Evolutionary conservation across 805 yeast species (phyloP).

Genomic region (Limtongia smithiae): DNA sequence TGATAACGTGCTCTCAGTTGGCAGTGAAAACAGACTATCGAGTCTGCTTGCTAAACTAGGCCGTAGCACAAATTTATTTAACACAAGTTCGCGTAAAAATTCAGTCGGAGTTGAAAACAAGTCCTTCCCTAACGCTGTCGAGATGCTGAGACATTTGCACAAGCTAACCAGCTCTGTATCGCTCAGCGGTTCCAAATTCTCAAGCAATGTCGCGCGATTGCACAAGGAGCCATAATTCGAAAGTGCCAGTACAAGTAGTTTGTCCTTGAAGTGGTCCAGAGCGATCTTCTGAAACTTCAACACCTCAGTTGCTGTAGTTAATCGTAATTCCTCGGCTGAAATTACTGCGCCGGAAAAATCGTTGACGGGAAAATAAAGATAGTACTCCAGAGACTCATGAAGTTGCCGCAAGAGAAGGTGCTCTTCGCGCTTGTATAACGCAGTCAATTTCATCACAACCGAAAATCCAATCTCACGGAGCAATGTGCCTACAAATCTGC

Average conservation of each 20-base stretch:
- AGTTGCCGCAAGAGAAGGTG: slow-evolving; percentile 6
- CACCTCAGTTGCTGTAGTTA: slow-evolving; percentile 15
- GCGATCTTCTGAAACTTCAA: slow-evolving; percentile 33
- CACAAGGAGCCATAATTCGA: slow-evolving; percentile 32
- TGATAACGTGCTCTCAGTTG: slow-evolving; percentile 19
- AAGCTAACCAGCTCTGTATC: slow-evolving; percentile 27
- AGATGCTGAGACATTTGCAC: slow-evolving; percentile 14
- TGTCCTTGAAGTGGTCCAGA: slow-evolving; percentile 26
- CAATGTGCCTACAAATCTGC: slow-evolving; percentile 39
- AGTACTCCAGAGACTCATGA: slow-evolving; percentile 30
- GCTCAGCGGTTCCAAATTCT: slow-evolving; percentile 28
- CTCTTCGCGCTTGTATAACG: slow-evolving; percentile 9
- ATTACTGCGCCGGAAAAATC: slow-evolving; percentile 41
- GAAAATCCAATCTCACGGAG: slow-evolving; percentile 32
- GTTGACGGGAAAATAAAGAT: slow-evolving; percentile 42
- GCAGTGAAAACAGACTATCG: slow-evolving; percentile 3
- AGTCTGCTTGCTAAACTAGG: neutral
- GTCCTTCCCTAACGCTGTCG: neutral
- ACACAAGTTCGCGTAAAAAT: slow-evolving; percentile 15
- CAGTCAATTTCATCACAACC: slow-evolving; percentile 17
- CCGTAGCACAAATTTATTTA: slow-evolving; percentile 22
- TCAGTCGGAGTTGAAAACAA: no score
- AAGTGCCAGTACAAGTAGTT: slow-evolving; percentile 32
- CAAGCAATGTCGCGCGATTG: slow-evolving; percentile 27
- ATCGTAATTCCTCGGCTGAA: slow-evolving; percentile 24